Conservation (phyloP, 768 basidiomycete species). For the Amanita molliuscula region DNA sequence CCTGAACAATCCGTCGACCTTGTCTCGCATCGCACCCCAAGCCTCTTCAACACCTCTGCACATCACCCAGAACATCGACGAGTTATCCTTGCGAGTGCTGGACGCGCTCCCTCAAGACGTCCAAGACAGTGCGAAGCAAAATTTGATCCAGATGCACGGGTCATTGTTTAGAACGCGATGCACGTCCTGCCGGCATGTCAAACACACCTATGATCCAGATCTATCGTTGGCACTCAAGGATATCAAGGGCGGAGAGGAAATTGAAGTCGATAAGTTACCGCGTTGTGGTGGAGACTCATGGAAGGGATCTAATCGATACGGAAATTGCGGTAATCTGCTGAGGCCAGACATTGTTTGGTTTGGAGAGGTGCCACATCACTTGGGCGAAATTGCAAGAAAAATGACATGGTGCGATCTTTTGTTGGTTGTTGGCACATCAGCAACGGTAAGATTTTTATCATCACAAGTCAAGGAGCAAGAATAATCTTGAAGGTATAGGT, state of each 20-base stretch:
- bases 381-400: constrained; percentile 24
- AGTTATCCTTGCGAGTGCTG: constrained; percentile 24
- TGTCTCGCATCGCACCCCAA: constrained; percentile 27
- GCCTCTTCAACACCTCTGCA: constrained; percentile 31
- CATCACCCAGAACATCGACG: constrained; percentile 58
- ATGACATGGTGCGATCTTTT: constrained; percentile 34
- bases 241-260: constrained; percentile 23
- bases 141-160: constrained; percentile 55
- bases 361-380: constrained; percentile 30
- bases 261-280: constrained; percentile 31
- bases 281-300: constrained; percentile 1
- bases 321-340: constrained; percentile 29
- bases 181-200: constrained; percentile 29
- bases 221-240: constrained; percentile 32
- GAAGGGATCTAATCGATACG: constrained; percentile 19
- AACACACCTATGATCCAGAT: constrained; percentile 30
- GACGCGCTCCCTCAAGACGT: constrained; percentile 22
- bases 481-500: constrained; percentile 19
- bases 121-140: constrained; percentile 11
- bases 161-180: constrained; percentile 44
- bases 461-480: background rate
- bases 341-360: constrained; percentile 55
- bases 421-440: constrained; percentile 47
- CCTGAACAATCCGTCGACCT: constrained; percentile 28
- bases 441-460: constrained; percentile 26